These are phyloP conservation scores for Vitis rotundifolia DNA, from an alignment of 164 flowering plant genomes.

Conservation along the genomic window DNA sequence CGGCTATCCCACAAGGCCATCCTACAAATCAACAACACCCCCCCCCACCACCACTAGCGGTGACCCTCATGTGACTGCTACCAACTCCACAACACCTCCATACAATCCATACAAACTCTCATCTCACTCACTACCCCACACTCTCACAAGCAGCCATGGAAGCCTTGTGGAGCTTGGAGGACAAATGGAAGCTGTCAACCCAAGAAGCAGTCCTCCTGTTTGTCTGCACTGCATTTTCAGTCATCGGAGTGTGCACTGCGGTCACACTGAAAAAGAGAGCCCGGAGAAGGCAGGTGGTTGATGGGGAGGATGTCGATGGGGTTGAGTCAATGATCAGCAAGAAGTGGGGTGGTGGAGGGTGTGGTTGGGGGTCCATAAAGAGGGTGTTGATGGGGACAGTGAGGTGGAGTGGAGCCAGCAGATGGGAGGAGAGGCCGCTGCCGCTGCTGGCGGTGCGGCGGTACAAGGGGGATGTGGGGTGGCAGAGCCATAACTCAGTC, in stretches of 20 bases:
- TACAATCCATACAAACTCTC: neutral
- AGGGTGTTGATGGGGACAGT: slow-evolving; percentile 42
- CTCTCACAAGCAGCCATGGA: slow-evolving; percentile 43
- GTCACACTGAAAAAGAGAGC: slow-evolving; percentile 22
- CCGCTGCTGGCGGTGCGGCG: slow-evolving; percentile 28
- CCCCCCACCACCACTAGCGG: slow-evolving; percentile 18
- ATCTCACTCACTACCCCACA: neutral
- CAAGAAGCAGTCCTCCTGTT: slow-evolving; percentile 43
- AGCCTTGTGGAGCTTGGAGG: slow-evolving; percentile 62
- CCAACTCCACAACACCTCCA: neutral
- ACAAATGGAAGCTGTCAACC: slow-evolving; percentile 62
- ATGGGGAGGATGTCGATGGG: slow-evolving; percentile 13
- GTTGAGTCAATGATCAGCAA: neutral
- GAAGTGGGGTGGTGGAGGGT: neutral
- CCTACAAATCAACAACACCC: neutral
- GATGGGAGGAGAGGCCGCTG: slow-evolving; percentile 31
- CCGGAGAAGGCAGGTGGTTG: slow-evolving; percentile 4
- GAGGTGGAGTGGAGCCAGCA: slow-evolving; percentile 56
- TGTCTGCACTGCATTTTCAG: slow-evolving; percentile 30
- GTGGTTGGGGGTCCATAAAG: slow-evolving; percentile 37
- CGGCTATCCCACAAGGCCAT: neutral
- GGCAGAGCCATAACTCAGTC: slow-evolving; percentile 43
- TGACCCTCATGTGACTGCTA: slow-evolving; percentile 23
- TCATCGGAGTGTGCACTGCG: slow-evolving; percentile 40
- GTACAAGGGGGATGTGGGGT: slow-evolving; percentile 14